These are phyloP conservation scores for Hemerocallis citrina DNA, from an alignment of 106 monocot species.

Conservation along the genomic window DNA sequence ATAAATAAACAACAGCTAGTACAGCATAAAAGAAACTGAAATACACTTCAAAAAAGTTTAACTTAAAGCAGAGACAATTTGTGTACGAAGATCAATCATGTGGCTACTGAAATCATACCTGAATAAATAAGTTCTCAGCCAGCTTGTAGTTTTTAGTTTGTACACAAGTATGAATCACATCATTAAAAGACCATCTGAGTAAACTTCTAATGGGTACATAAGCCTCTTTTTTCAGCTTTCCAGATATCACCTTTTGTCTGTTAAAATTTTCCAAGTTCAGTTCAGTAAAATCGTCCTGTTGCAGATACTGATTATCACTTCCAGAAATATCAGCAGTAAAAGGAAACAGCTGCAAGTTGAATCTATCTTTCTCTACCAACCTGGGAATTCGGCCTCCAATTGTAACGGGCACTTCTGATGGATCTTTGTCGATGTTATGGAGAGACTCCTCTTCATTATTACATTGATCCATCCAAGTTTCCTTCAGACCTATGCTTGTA, in stretches of 20 bases:
- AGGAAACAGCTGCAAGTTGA: not conserved
- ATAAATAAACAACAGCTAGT: too few species aligned
- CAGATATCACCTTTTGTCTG: not conserved
- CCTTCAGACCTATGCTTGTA: not conserved
- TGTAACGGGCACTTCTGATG: not conserved
- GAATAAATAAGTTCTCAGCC: constrained; percentile 49
- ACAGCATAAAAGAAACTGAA: too few species aligned
- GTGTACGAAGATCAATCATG: too few species aligned
- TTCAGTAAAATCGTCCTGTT: constrained; percentile 2
- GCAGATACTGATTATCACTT: constrained; percentile 7
- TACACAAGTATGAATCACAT: constrained; percentile 46
- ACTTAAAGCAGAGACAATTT: too few species aligned
- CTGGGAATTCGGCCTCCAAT: not conserved
- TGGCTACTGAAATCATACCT: constrained; percentile 29
- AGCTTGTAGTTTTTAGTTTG: constrained; percentile 22
- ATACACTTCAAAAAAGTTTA: too few species aligned
- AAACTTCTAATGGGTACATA: constrained; percentile 18
- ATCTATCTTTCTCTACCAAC: not conserved
- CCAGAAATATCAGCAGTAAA: not conserved
- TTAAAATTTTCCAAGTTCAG: constrained; percentile 5
- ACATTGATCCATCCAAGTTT: not conserved
- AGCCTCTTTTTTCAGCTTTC: not conserved
- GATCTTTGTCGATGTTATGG: not conserved
- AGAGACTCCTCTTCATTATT: not conserved
- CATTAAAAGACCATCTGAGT: constrained; percentile 55